phyloP scores from a whole-genome alignment of 1,139 yeast species.

The Torulaspora globosa region DNA sequence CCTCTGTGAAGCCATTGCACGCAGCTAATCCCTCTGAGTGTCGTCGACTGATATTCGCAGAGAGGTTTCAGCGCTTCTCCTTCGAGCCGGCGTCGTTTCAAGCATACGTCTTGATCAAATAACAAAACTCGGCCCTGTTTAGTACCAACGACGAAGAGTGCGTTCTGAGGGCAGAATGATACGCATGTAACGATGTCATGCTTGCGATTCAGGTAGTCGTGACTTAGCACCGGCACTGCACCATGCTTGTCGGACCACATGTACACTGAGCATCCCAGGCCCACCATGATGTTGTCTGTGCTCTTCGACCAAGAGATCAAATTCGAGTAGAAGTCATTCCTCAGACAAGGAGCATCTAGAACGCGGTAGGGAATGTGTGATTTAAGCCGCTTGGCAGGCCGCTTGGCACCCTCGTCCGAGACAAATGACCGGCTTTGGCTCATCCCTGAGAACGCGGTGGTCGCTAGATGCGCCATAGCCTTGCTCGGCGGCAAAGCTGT shows the following conservation, averaged over 20 bases:
- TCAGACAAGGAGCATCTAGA: constrained; percentile 69
- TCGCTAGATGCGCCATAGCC: constrained; percentile 23
- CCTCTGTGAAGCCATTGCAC: constrained; percentile 54
- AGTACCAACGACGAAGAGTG: constrained; percentile 56
- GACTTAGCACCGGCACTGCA: constrained; percentile 41
- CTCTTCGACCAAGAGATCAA: constrained; percentile 67
- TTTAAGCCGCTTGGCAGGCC: constrained; percentile 28
- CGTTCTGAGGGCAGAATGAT: constrained; percentile 47
- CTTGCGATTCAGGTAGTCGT: constrained; percentile 31
- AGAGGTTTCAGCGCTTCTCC: constrained; percentile 15
- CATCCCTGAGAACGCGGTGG: constrained; percentile 20
- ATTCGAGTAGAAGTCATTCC: constrained; percentile 79
- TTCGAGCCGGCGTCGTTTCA: constrained; percentile 15
- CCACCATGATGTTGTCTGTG: constrained; percentile 60
- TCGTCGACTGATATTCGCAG: constrained; percentile 32
- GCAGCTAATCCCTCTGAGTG: constrained; percentile 50
- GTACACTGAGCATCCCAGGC: constrained; percentile 56
- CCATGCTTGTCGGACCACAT: constrained; percentile 60
- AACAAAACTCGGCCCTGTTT: constrained; percentile 47
- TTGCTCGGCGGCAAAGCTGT: constrained; percentile 25
- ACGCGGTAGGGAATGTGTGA: constrained; percentile 46
- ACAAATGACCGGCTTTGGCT: constrained; percentile 16
- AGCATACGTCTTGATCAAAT: constrained; percentile 38
- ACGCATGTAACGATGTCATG: constrained; percentile 54
- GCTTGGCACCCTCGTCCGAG: constrained; percentile 6